Base-by-base conservation (phyloP, 805 yeast genomes). In the Wickerhamiella qilinensis region DNA sequence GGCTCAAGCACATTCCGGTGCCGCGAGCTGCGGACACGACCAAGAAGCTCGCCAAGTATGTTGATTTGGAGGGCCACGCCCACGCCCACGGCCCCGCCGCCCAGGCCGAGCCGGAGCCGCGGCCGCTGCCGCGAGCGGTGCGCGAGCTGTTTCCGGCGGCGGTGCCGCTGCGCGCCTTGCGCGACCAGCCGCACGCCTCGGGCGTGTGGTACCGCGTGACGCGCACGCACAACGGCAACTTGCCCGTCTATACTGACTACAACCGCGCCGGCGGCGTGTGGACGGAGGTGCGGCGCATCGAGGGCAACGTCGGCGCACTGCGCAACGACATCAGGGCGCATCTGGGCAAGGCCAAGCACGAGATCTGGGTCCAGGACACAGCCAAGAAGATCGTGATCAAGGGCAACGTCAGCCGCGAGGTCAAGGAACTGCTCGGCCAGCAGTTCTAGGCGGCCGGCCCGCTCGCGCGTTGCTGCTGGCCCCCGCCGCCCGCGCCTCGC, bases 231-330 rank as follows among this genome's bases (percentile, higher is more conserved):
- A 33, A 41, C 7, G 84, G 88, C 3, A 74, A 78, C 53, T 64
- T 85, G 53, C 94, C 94, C n/a, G 80, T 84, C 1, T 84, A 84
- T 59, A 64, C 69, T 38, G 83, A 79, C 44, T 57, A 65, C 44
- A 81, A 75, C 53, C 71, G 73, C 43, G 71, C 75, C 19, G 75
- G 73, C 43, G 63, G 64, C 12, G 59, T 66, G n/a, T 69, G 70
- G 49, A 84, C 95, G 0, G 85, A 82, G 52, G 65, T 84, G 20
- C 74, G 80, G 53, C 71, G 72, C 43, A 67, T 84, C 37, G 60
- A 67, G 42, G 95, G 95, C 4, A 76, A 79, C 55, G 63, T 74
- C 12, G 56, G 65, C 4, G 75, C 70, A 41, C 64, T 85, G 41
- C 75, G 80, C 54, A 63, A 69, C 38, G 94, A 84, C 51, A 58